Evolutionary conservation across 495 filamentous ascomycete genomes (phyloP), one percentile per base, ranked within the genome.

Genomic region (Aspergillus biplanus): DNA sequence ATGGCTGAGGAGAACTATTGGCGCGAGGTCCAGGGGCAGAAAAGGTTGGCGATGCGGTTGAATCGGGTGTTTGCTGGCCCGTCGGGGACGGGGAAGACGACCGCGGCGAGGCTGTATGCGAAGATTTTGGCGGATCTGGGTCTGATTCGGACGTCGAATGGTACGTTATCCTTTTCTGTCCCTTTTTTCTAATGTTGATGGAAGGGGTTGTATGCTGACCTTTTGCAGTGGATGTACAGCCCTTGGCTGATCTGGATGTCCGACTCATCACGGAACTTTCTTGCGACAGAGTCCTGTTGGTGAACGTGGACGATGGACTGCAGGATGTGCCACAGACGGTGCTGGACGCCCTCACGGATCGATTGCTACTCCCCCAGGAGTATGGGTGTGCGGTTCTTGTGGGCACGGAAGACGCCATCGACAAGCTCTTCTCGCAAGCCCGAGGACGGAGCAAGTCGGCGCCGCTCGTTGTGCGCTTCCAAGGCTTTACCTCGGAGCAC

Each of bases 61-160:
- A 66, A 68, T 33, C 58, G 61, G 15, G 52, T 71, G 27, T 66
- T 71, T 33, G 55, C 54, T 12, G 69, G 69, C 0, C 63, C 63
- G 1, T 58, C 58, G 5, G 69, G 69, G 2, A 89, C 87, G 0
- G 87, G 87, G 2, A 90, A 90, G 63, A 89, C 86, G 0, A 83
- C 86, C 0, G 86, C 89, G 0, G 87, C 86, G 0, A 85, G 86
- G 69, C 70, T 90, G 4, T 90, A 86, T 64, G 85, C 81, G 2
- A 70, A 78, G 59, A 84, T 87, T 5, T 61, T 87, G 27, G 82
- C 74, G 0, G 68, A 70, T n/a, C 33, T 70, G 47, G 68, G 63
- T 8, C 37, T 67, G 15, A 47, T 67, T 27, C 47, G 47, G 4
- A 18, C 15, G 27, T 56, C n/a, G 2, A 61, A 52, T 39, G 59